Percentiles rank a stretch among this genome's conserved stretches.
phyloP scores from a whole-genome alignment of 2,329 filamentous ascomycete species.

The Achaetomium macrosporum region DNA sequence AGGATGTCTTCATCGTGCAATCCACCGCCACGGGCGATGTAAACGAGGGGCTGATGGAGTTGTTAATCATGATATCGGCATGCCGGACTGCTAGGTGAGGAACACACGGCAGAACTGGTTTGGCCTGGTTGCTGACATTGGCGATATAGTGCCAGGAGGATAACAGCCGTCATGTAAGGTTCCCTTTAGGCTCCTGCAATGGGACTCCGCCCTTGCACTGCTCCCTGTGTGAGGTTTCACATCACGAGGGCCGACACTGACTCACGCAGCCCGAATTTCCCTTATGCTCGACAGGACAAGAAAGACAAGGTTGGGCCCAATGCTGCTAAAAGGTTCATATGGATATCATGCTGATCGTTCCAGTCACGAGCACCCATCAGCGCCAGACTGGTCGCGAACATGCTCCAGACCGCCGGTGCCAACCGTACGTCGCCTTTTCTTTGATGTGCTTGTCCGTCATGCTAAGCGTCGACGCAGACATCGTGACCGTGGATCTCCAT shows the following conservation, averaged over 20 bases:
- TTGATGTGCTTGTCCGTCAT: background rate
- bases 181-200: background rate
- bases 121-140: slow-evolving; percentile 11
- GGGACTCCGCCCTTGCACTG: background rate
- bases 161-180: slow-evolving; percentile 73
- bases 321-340: background rate
- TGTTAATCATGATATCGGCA: slow-evolving; percentile 96
- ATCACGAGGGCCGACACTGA: slow-evolving; percentile 13
- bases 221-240: no score
- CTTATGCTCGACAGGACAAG: slow-evolving; percentile 95
- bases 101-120: background rate
- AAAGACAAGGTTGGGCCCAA: slow-evolving; percentile 60
- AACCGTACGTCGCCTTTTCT: slow-evolving; percentile 50
- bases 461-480: slow-evolving; percentile 27
- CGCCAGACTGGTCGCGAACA: slow-evolving; percentile 92
- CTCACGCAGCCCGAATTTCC: slow-evolving; percentile 68
- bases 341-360: slow-evolving; percentile 4
- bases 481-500: slow-evolving; percentile 95
- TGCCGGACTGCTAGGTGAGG: slow-evolving; percentile 58
- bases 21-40: slow-evolving; percentile 93
- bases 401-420: slow-evolving; percentile 91
- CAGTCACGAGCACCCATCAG: slow-evolving; percentile 93
- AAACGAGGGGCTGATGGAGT: slow-evolving; percentile 97
- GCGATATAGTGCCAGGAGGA: slow-evolving; percentile 60
- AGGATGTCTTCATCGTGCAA: slow-evolving; percentile 97